Base-by-base conservation (phyloP, 2,329 filamentous ascomycete species). In the Pseudogymnoascus sp. region DNA sequence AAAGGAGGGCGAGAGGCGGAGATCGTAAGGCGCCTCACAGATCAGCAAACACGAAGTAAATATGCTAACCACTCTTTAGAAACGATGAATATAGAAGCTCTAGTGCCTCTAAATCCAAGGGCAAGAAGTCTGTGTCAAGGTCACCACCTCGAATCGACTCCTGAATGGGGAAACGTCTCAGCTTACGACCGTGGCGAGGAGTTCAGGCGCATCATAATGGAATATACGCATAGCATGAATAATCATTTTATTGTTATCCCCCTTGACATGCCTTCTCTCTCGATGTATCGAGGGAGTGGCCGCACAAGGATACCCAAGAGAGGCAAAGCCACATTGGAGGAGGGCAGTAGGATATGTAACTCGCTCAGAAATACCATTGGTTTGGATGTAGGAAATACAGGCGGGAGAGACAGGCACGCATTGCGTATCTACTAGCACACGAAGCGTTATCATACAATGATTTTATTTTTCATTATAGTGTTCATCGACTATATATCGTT, bases 1-100 rank as follows among this genome's bases (percentile, higher is more conserved):
- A 64, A 92, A 92, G 74, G 93, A 97, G 74, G 93, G 90, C 21
- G 90, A 96, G 75, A 83, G 90, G 68, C 83, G 93, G 73, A 82
- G 88, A 80, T 91, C 89, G 88, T 92, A 79, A 81, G 89, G 84
- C 43, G 21, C 28, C 25, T 7, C 3, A 33, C 49, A 35, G 16
- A 55, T 16, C 45, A 55, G 9, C 28, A 35, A 1, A 55, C 14
- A 7, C 49, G 2, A 5, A 35, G 49, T 18, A 18, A 31, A 55
- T 4, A 21, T 21, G 49, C 49, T 55, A 18, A 55, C 28, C 9
- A 35, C 7, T 11, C 8, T 21, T 21, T 9, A 55, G 49, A 55
- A 55, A 55, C 49, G 49, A 55, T 18, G 49, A 55, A 14, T 55
- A 33, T 14, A 55, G 49, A 55, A 55, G 49, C 16, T 21, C 49